Evolutionary conservation across 129 eudicot genomes (phyloP).

Genomic region (Pittosporum tobira): DNA sequence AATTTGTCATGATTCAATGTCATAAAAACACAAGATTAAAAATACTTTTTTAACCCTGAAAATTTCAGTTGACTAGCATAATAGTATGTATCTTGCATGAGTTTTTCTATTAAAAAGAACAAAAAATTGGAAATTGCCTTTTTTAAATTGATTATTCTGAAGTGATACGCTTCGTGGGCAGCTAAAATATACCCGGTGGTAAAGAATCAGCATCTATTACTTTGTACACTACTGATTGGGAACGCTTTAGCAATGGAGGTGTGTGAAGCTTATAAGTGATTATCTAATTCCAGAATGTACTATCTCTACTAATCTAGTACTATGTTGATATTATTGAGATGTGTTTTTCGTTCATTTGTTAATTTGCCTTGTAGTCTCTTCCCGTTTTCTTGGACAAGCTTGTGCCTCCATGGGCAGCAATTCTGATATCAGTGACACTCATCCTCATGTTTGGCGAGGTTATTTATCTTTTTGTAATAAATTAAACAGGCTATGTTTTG

Average conservation of each 20-base stretch:
- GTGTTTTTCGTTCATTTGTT: no score
- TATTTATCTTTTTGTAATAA: slow-evolving; percentile 5
- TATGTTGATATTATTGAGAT: not conserved
- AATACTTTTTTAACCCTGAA: no score
- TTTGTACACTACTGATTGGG: slow-evolving; percentile 98
- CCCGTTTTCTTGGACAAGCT: slow-evolving; percentile 94
- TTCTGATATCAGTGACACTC: slow-evolving; percentile 83
- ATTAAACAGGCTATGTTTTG: not conserved
- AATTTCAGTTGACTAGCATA: not conserved
- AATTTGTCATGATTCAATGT: no score
- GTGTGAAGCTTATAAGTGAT: slow-evolving; percentile 15
- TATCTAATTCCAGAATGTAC: slow-evolving; percentile 9
- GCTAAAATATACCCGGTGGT: slow-evolving; percentile 95
- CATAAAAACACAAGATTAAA: no score
- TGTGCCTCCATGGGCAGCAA: slow-evolving; percentile 97
- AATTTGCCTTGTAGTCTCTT: slow-evolving; percentile 66
- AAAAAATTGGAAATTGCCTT: not conserved
- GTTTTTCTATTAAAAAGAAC: not conserved
- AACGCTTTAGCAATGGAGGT: slow-evolving; percentile 99
- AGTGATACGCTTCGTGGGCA: slow-evolving; percentile 26
- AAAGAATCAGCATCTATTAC: slow-evolving; percentile 93
- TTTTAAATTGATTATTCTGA: slow-evolving; percentile 11
- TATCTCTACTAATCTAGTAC: not conserved
- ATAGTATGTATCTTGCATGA: not conserved
- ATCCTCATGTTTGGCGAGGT: slow-evolving; percentile 99